Evolutionary conservation across 1,284 basidiomycete species (phyloP).

Genomic region (Ceratobasidium sp.): DNA sequence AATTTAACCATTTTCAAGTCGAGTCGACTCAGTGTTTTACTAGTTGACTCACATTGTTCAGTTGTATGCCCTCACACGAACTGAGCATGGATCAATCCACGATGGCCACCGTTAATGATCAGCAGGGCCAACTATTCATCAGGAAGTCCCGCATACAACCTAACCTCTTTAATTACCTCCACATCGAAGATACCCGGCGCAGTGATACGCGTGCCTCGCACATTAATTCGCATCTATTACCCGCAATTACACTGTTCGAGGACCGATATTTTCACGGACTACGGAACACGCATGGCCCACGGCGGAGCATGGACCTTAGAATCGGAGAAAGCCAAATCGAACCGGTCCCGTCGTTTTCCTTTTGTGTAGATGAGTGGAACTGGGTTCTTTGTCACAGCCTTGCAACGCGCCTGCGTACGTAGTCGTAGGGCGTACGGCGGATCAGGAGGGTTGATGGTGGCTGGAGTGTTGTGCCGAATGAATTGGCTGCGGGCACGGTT

Average conservation of each 20-base stretch:
- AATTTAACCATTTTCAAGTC: no score
- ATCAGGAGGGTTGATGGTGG: not conserved
- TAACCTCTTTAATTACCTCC: not conserved
- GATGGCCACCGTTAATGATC: not conserved
- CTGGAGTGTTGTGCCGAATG: not conserved
- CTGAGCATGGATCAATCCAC: not conserved
- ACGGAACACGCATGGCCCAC: not conserved
- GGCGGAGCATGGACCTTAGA: not conserved
- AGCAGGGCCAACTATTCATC: not conserved
- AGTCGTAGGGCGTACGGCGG: no score
- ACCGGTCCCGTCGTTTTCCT: not conserved
- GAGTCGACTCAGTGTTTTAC: no score
- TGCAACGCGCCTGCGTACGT: not conserved
- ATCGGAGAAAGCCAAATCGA: conserved; percentile 7
- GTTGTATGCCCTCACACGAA: not conserved
- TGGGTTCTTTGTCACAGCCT: not conserved
- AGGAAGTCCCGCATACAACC: not conserved
- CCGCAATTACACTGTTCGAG: not conserved
- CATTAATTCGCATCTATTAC: not conserved
- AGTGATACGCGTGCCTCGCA: conserved; percentile 5
- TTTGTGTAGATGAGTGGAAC: no score
- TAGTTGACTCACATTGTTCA: no score
- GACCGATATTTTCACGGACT: not conserved
- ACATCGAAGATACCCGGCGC: not conserved
- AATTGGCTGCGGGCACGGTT: not conserved